Percentiles rank a stretch among this genome's conserved stretches.
Evolutionary conservation across 176 grass and related monocot genomes (phyloP).

Genomic region (Carex littledalei): DNA sequence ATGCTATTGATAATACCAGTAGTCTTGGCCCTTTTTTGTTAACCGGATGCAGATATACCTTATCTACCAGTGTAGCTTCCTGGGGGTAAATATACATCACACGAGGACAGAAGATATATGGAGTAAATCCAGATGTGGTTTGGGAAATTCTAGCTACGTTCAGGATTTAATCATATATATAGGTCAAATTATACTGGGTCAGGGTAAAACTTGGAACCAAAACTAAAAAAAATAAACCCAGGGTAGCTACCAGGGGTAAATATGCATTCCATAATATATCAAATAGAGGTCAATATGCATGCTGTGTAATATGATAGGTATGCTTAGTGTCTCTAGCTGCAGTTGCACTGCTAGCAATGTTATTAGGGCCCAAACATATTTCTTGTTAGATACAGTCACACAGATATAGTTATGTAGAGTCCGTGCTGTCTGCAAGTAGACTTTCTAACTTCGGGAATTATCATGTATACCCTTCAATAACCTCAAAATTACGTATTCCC

Average conservation of each 20-base stretch:
- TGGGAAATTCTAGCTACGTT: not conserved
- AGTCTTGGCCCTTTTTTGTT: not conserved
- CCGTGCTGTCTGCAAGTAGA: not conserved
- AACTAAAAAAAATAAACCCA: not conserved
- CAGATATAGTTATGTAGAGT: not conserved
- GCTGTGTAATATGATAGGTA: not conserved
- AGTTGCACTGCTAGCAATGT: not conserved
- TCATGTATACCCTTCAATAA: no score
- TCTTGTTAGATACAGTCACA: not conserved
- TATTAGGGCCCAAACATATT: not conserved
- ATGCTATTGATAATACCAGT: not conserved
- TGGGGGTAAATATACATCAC: not conserved
- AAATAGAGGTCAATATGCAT: not conserved
- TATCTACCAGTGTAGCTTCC: not conserved
- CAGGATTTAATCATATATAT: not conserved
- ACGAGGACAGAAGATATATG: not conserved
- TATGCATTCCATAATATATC: not conserved
- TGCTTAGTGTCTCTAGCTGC: not conserved
- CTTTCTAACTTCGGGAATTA: not conserved
- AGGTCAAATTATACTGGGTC: not conserved
- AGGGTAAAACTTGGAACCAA: not conserved
- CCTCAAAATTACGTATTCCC: no score
- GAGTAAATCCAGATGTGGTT: not conserved
- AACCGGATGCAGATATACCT: not conserved
- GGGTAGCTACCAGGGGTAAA: not conserved